phyloP scores from a whole-genome alignment of 257 asterid genomes.

The Forsythia viridissima region DNA sequence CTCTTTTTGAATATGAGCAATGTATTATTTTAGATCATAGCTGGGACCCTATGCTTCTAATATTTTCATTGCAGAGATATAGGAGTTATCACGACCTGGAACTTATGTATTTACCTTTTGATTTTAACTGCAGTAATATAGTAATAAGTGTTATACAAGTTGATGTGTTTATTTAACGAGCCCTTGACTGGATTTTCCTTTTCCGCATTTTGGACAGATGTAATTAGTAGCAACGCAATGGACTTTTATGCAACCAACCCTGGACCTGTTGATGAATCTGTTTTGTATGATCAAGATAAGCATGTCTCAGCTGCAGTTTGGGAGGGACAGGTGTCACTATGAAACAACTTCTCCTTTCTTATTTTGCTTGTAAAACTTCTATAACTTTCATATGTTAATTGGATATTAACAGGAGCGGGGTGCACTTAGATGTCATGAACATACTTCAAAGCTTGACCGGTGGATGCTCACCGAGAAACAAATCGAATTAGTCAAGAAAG shows the following conservation, averaged over 20 bases:
- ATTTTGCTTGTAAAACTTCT: conserved; percentile 13
- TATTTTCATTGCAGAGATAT: neutral
- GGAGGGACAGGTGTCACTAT: conserved; percentile 83
- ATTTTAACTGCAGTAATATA: neutral
- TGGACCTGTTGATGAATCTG: conserved; percentile 79
- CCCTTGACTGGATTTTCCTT: conserved; percentile 16
- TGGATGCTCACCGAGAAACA: conserved; percentile 82
- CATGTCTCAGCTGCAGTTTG: conserved; percentile 91
- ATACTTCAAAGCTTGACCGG: conserved; percentile 94
- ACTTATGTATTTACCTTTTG: neutral
- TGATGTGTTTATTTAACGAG: conserved; percentile 11
- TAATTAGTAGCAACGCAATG: conserved; percentile 44
- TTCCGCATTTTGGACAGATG: conserved; percentile 44
- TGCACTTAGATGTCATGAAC: conserved; percentile 97
- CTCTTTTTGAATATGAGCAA: neutral
- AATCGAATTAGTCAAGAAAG: conserved; percentile 63
- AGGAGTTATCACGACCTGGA: neutral
- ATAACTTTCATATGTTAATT: conserved; percentile 2
- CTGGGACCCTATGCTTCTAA: neutral
- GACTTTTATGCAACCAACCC: conserved; percentile 73
- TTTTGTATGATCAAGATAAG: conserved; percentile 93
- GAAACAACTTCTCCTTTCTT: conserved; percentile 22
- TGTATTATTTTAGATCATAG: neutral
- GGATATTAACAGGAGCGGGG: conserved; percentile 73
- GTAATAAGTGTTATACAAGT: neutral